Evolutionary conservation across 78 protist genomes (phyloP).

Genomic region (Blattamonas nauphoetae): DNA sequence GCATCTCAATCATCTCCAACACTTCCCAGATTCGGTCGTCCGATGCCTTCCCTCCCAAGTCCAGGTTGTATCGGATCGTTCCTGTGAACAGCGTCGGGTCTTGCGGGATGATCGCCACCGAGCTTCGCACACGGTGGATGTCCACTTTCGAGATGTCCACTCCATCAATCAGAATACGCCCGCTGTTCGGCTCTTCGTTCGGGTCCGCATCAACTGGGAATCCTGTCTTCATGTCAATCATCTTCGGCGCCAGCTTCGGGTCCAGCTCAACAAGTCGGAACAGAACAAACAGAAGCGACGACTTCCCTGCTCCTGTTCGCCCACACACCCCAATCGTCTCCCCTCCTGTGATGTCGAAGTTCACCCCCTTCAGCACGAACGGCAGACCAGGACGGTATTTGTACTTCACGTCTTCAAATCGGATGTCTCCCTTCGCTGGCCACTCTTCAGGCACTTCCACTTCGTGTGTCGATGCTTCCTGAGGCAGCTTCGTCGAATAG

Average conservation of each 20-base stretch:
- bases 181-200: conserved; percentile 7
- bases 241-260: background rate
- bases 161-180: conserved; percentile 11
- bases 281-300: background rate
- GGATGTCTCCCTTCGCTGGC: background rate
- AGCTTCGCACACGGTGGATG: conserved; percentile 26
- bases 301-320: conserved; percentile 43
- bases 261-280: background rate
- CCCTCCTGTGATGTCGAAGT: background rate
- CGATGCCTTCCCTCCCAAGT: too few species aligned
- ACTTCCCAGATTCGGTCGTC: too few species aligned
- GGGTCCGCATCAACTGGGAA: background rate
- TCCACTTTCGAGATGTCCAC: conserved; percentile 4
- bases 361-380: conserved; percentile 6
- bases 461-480: background rate
- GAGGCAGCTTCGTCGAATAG: background rate
- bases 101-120: conserved; percentile 67
- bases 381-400: conserved; percentile 24
- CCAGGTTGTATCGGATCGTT: too few species aligned
- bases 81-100: too few species aligned
- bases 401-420: background rate
- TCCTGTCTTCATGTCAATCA: conserved; percentile 6
- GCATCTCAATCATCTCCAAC: too few species aligned
- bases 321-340: conserved; percentile 38
- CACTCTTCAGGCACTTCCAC: background rate